A percentile compares a stretch with the other conserved stretches of the same genome.
phyloP scores from a whole-genome alignment of 2,329 filamentous ascomycete species.

The Penicillium rolfsii region DNA sequence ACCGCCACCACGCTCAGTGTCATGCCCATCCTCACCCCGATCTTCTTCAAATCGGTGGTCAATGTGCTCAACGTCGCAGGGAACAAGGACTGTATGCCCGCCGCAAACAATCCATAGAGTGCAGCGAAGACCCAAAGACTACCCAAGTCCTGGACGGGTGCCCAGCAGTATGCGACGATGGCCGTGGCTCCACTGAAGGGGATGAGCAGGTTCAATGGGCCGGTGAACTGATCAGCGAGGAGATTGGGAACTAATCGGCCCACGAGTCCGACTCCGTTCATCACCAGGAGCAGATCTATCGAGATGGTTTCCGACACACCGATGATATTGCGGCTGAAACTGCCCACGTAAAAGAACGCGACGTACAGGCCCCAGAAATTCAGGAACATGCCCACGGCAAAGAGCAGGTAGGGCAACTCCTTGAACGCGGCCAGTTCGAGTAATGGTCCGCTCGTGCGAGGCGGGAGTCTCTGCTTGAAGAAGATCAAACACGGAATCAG shows the following conservation, averaged over 20 bases:
- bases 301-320: constrained; percentile 50
- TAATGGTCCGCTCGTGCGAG: constrained; percentile 54
- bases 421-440: constrained; percentile 57
- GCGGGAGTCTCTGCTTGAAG: constrained; percentile 54
- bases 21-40: constrained; percentile 62
- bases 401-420: constrained; percentile 53
- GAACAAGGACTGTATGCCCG: constrained; percentile 68
- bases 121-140: constrained; percentile 65
- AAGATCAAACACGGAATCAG: constrained; percentile 48
- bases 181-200: constrained; percentile 51
- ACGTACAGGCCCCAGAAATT: constrained; percentile 59
- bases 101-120: constrained; percentile 67
- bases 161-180: constrained; percentile 60
- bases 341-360: constrained; percentile 55
- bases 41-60: constrained; percentile 57
- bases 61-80: constrained; percentile 63
- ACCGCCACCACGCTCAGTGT: constrained; percentile 58
- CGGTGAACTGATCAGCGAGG: constrained; percentile 60
- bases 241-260: constrained; percentile 63
- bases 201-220: constrained; percentile 65
- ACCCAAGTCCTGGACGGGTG: constrained; percentile 53
- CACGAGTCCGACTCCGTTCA: constrained; percentile 65
- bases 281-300: constrained; percentile 64
- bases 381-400: constrained; percentile 48
- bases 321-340: constrained; percentile 46